Base-by-base conservation (phyloP, 495 filamentous ascomycete genomes). In the Talaromyces nanjingensis region DNA sequence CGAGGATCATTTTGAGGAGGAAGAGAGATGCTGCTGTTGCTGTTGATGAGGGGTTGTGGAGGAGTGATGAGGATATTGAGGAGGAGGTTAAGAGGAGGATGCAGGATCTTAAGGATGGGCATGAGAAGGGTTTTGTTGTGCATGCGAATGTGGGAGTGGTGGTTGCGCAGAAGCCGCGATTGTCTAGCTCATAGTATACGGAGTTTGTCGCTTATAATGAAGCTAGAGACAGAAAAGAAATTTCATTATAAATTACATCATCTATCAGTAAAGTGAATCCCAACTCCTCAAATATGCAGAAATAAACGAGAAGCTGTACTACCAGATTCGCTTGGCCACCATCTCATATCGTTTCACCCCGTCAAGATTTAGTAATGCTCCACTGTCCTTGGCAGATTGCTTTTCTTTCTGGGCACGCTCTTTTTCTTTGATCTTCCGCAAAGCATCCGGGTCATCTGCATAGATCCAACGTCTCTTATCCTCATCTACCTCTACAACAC, bases 281-380 rank as follows among this genome's bases (percentile, higher is more conserved):
- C 33, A 49, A 49, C 45, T 18, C 18, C 45, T 49, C 45, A 22
- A 7, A 22, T 6, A 49, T 49, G 45, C 45, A 22, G 18, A 49
- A 2, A 22, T 20, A 9, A 49, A 49, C 6, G 14, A 20, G 18
- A 20, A 20, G 16, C 14, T 42, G 45, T 9, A 18, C 59, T 66
- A 96, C 91, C 92, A 97, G 71, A 97, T 97, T 74, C 93, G 81
- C 80, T 96, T 97, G 6, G 90, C 92, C 69, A 89, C 86, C 94
- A 98, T 96, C 68, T 87, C 89, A 80, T 97, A 97, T 72, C 94
- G 79, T 69, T 82, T 83, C 7, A 97, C 90, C 63, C 84, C 81
- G 16, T 86, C 87, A 61, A 92, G 81, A 63, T 79, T 79, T 67
- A 76, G 70, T 47, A 79, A 82, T 73, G 73, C 83, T 71, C 83